These are phyloP conservation scores for Digitaria exilis DNA, from an alignment of 202 grass and related monocot species.

Conservation along the genomic window DNA sequence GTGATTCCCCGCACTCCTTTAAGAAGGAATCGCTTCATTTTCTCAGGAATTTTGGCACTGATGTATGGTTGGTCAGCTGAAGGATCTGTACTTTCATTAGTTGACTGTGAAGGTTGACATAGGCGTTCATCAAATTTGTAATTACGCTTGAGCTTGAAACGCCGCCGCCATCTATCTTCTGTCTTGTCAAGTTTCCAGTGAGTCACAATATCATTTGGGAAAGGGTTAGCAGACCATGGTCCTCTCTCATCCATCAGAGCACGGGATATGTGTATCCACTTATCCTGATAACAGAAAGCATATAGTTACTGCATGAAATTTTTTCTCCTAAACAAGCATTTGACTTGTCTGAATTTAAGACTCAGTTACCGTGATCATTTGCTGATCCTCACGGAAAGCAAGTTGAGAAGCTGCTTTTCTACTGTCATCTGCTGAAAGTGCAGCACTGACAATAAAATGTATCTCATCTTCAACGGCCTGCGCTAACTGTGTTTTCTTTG, in stretches of 20 bases:
- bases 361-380: constrained; percentile 80
- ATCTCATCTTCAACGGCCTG: constrained; percentile 78
- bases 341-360: constrained; percentile 34
- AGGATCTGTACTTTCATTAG: constrained; percentile 32
- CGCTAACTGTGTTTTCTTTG: constrained; percentile 46
- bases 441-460: constrained; percentile 61
- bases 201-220: constrained; percentile 75
- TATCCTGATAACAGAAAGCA: constrained; percentile 64
- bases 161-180: constrained; percentile 92
- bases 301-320: constrained; percentile 15
- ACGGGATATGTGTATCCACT: constrained; percentile 91
- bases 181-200: constrained; percentile 96
- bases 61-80: constrained; percentile 42
- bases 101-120: constrained; percentile 69
- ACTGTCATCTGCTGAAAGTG: constrained; percentile 77
- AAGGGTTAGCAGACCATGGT: constrained; percentile 90
- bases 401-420: constrained; percentile 82
- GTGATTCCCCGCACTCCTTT: constrained; percentile 89
- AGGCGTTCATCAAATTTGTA: constrained; percentile 93
- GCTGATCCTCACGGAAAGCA: constrained; percentile 85
- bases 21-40: constrained; percentile 84
- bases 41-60: constrained; percentile 62
- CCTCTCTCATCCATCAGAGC: constrained; percentile 88
- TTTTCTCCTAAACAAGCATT: constrained; percentile 29
- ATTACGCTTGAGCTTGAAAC: constrained; percentile 88